Conservation (phyloP, 2,329 filamentous ascomycete genomes). For the Hortaea werneckii region DNA sequence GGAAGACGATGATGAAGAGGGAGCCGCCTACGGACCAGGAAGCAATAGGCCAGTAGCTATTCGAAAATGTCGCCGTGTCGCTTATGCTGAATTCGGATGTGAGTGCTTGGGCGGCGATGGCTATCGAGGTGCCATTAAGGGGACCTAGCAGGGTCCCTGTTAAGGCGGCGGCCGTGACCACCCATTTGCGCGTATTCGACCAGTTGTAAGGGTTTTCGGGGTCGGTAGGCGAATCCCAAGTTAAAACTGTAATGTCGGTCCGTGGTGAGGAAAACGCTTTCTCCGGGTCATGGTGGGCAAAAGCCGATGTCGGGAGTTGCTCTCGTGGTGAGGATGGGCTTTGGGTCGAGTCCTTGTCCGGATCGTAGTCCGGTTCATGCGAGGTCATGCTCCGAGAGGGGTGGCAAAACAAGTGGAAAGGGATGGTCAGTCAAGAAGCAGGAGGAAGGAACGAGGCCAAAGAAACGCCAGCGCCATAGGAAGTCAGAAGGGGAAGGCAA, state of each 20-base stretch:
- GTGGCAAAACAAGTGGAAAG: not conserved
- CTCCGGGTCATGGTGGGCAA: not conserved
- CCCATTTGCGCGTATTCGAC: conserved; percentile 23
- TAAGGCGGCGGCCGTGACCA: conserved; percentile 23
- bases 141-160: conserved; percentile 24
- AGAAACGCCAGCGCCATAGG: not conserved
- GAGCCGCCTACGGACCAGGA: conserved; percentile 29
- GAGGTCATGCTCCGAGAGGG: not conserved
- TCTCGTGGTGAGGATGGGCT: conserved; percentile 4
- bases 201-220: conserved; percentile 27
- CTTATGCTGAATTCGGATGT: conserved; percentile 23
- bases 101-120: conserved; percentile 25
- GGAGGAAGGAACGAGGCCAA: not conserved
- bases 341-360: not conserved
- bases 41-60: conserved; percentile 30
- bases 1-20: conserved; percentile 25
- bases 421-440: not conserved
- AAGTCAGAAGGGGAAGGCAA: too few species aligned
- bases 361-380: not conserved
- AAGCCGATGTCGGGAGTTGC: not conserved
- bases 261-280: conserved; percentile 6
- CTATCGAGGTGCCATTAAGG: conserved; percentile 29
- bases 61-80: conserved; percentile 25
- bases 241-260: conserved; percentile 30
- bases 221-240: conserved; percentile 41